phyloP scores from a whole-genome alignment of 176 grass and related monocot species.

The Triticum timopheevii region DNA sequence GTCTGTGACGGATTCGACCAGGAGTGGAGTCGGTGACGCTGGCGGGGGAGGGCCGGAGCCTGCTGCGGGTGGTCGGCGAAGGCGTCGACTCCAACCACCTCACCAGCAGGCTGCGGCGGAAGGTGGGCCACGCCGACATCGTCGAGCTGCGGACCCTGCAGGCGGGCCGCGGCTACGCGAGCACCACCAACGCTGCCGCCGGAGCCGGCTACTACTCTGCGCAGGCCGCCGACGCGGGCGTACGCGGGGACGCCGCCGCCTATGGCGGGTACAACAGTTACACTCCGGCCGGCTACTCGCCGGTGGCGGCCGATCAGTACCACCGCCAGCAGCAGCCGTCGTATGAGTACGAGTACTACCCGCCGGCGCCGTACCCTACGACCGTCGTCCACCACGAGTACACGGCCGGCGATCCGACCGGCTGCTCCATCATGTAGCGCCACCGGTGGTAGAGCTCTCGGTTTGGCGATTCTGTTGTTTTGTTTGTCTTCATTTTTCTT shows the following conservation, averaged over 20 bases:
- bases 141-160: constrained; percentile 42
- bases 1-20: not conserved
- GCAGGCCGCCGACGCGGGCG: not conserved
- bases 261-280: not conserved
- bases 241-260: not conserved
- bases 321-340: not conserved
- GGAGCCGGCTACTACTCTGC: not conserved
- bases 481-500: no score
- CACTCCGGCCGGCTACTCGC: not conserved
- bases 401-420: not conserved
- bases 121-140: constrained; percentile 43
- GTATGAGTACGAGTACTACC: not conserved
- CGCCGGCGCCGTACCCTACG: not conserved
- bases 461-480: not conserved
- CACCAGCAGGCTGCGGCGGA: constrained; percentile 34
- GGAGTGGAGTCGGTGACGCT: constrained; percentile 55
- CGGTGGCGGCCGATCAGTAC: not conserved
- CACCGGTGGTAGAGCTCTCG: not conserved
- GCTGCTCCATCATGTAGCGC: constrained; percentile 46
- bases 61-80: constrained; percentile 41
- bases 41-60: constrained; percentile 25
- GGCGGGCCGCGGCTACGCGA: not conserved
- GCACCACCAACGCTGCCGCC: not conserved
- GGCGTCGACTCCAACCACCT: constrained; percentile 52
- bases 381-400: constrained; percentile 26